phyloP scores from a whole-genome alignment of 371 early-diverging fungal species.

The Choanephora cucurbitarum region DNA sequence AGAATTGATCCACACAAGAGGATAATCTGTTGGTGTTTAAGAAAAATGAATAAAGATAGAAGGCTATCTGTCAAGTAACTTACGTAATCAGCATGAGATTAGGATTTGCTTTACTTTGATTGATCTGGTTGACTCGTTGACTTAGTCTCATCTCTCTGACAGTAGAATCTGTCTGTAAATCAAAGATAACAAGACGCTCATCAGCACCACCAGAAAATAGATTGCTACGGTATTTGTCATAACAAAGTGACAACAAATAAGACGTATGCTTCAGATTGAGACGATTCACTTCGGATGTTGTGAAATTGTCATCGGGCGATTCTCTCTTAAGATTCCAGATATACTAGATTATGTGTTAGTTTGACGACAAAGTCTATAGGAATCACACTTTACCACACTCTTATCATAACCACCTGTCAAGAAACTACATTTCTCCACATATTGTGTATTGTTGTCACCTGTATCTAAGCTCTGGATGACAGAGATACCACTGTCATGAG shows the following conservation, averaged over 20 bases:
- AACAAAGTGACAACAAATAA: slow-evolving; percentile 24
- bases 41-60: no score
- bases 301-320: slow-evolving; percentile 6
- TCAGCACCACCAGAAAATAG: slow-evolving; percentile 39
- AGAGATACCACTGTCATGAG: slow-evolving; percentile 34
- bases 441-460: slow-evolving; percentile 11
- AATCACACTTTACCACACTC: slow-evolving; percentile 26
- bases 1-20: slow-evolving; percentile 26
- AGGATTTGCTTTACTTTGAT: slow-evolving; percentile 16
- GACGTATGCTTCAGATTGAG: slow-evolving; percentile 33
- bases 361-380: neutral
- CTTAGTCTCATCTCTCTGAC: slow-evolving; percentile 6
- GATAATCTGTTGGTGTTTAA: neutral
- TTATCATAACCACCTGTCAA: slow-evolving; percentile 45
- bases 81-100: slow-evolving; percentile 23
- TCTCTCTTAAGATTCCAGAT: slow-evolving; percentile 24
- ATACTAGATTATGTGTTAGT: slow-evolving; percentile 12
- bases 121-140: slow-evolving; percentile 14
- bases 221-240: slow-evolving; percentile 19
- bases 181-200: slow-evolving; percentile 24
- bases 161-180: slow-evolving; percentile 15
- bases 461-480: slow-evolving; percentile 23
- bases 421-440: slow-evolving; percentile 24
- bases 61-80: no score
- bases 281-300: neutral